Percentiles rank a stretch among this genome's conserved stretches.
Conservation (phyloP, 2,329 filamentous ascomycete genomes). For the Trichoderma oligosporum region DNA sequence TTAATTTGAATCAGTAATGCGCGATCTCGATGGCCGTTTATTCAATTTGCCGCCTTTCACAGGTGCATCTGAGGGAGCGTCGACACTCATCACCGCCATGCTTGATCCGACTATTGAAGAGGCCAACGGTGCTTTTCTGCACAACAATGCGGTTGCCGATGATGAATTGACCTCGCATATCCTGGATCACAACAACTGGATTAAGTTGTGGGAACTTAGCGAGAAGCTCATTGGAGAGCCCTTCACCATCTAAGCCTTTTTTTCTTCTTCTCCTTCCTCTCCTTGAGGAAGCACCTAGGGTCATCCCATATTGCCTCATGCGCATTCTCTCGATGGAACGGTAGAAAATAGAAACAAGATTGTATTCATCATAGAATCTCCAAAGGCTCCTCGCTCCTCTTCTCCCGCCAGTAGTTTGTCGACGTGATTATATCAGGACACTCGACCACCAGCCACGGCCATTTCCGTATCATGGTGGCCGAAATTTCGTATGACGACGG, state of each 20-base stretch:
- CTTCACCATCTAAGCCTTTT: not conserved
- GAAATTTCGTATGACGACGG: constrained; percentile 45
- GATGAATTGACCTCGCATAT: constrained; percentile 17
- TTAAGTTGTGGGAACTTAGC: constrained; percentile 40
- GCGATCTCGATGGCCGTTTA: constrained; percentile 17
- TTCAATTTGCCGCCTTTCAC: constrained; percentile 11
- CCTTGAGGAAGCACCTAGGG: not conserved
- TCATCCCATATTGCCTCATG: not conserved
- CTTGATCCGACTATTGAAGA: constrained; percentile 19
- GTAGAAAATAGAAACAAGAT: not conserved
- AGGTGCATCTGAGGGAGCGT: constrained; percentile 37
- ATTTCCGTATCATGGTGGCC: constrained; percentile 42
- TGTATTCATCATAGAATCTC: not conserved
- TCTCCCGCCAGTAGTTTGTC: constrained; percentile 13
- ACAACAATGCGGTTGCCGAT: constrained; percentile 17
- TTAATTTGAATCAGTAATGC: not conserved
- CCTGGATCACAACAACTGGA: constrained; percentile 36
- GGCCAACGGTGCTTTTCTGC: constrained; percentile 13
- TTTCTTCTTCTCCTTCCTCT: not conserved
- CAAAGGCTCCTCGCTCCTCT: not conserved
- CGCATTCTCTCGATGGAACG: not conserved
- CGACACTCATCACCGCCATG: constrained; percentile 21
- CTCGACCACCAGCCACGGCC: constrained; percentile 35
- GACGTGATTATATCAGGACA: constrained; percentile 11
- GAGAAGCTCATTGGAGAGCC: constrained; percentile 19